phyloP scores from a whole-genome alignment of 2,329 filamentous ascomycete genomes.

The Fusarium albidum region DNA sequence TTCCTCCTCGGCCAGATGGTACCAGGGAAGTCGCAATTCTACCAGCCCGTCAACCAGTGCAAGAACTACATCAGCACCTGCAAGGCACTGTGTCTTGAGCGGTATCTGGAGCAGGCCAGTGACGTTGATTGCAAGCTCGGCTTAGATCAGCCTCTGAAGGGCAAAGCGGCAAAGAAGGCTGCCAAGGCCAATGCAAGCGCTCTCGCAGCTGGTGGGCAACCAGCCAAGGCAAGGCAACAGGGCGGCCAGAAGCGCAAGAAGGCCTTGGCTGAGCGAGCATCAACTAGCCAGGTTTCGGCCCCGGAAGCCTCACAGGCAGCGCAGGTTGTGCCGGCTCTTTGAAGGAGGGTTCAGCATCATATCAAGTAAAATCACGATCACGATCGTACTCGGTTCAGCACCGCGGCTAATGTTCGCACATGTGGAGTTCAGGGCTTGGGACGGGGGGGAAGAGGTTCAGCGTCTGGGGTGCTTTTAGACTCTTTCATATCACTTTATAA shows the following conservation, averaged over 20 bases:
- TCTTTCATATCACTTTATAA: slow-evolving; percentile 3
- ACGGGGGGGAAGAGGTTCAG: slow-evolving; percentile 5
- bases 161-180: slow-evolving; percentile 47
- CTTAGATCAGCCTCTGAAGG: slow-evolving; percentile 59
- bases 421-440: slow-evolving; percentile 31
- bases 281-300: slow-evolving; percentile 16
- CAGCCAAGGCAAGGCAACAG: slow-evolving; percentile 49
- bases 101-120: slow-evolving; percentile 69
- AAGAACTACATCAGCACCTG: slow-evolving; percentile 79
- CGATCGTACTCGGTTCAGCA: slow-evolving; percentile 12
- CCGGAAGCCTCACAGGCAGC: slow-evolving; percentile 33
- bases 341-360: background rate
- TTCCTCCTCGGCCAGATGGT: slow-evolving; percentile 87
- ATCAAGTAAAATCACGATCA: background rate
- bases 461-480: slow-evolving; percentile 1
- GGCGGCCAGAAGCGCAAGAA: slow-evolving; percentile 45
- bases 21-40: slow-evolving; percentile 76
- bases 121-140: slow-evolving; percentile 71
- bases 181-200: slow-evolving; percentile 50
- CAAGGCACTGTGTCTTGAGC: slow-evolving; percentile 68
- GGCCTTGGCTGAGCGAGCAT: slow-evolving; percentile 47
- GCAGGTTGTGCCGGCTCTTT: slow-evolving; percentile 17
- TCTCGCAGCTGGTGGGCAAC: slow-evolving; percentile 57
- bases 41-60: slow-evolving; percentile 67
- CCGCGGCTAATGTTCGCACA: slow-evolving; percentile 25